Percentiles rank a stretch among this genome's conserved stretches.
Evolutionary conservation across 371 early-diverging fungal species (phyloP).

Genomic region (Gilbertella persicaria): DNA sequence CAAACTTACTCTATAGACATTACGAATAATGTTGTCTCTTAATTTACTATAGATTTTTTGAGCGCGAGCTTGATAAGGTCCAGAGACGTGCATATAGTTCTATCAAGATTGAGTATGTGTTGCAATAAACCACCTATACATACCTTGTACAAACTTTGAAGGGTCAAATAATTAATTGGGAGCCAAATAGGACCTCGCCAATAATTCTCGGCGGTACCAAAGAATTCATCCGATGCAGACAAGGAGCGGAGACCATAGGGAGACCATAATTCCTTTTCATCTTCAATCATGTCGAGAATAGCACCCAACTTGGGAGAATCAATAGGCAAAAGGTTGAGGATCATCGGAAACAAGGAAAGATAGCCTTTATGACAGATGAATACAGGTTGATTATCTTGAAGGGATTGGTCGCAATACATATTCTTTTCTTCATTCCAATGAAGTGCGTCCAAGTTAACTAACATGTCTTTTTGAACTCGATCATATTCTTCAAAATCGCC

Average conservation of each 20-base stretch:
- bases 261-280: slow-evolving; percentile 82
- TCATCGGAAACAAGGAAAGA: slow-evolving; percentile 79
- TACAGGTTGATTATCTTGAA: slow-evolving; percentile 50
- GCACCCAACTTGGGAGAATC: slow-evolving; percentile 71
- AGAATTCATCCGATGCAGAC: slow-evolving; percentile 72
- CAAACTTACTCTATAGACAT: slow-evolving; percentile 65
- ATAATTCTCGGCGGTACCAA: slow-evolving; percentile 86
- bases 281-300: slow-evolving; percentile 73
- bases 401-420: slow-evolving; percentile 80
- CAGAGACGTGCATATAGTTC: slow-evolving; percentile 69
- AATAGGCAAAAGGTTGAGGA: slow-evolving; percentile 73
- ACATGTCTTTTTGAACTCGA: slow-evolving; percentile 48
- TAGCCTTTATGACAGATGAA: slow-evolving; percentile 90
- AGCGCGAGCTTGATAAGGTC: slow-evolving; percentile 73
- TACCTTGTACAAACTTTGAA: slow-evolving; percentile 74
- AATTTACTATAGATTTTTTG: slow-evolving; percentile 73
- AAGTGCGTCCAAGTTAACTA: slow-evolving; percentile 50
- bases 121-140: slow-evolving; percentile 1
- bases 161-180: slow-evolving; percentile 87
- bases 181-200: slow-evolving; percentile 98
- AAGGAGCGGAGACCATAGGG: slow-evolving; percentile 82
- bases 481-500: slow-evolving; percentile 58
- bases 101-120: slow-evolving; percentile 18
- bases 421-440: slow-evolving; percentile 81
- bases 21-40: slow-evolving; percentile 76